Conservation (phyloP, 345 rosid species). For the Gossypium raimondii region DNA sequence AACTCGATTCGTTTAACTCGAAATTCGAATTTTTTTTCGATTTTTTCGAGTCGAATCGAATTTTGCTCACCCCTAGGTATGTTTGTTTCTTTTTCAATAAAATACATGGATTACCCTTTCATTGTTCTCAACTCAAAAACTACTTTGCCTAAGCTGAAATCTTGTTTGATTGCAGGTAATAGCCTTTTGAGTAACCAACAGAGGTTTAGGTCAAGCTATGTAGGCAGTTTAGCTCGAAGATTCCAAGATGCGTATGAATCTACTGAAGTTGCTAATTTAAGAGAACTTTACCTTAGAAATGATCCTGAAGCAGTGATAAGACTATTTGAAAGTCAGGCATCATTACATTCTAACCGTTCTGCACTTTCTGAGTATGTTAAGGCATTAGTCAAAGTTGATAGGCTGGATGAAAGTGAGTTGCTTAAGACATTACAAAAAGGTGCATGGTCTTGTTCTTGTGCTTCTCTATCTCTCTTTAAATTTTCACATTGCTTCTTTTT, state of each 20-base stretch:
- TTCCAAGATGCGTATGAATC: constrained; percentile 71
- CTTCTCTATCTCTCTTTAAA: not conserved
- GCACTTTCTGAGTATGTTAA: constrained; percentile 82
- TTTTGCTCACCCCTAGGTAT: too few relatives aligned
- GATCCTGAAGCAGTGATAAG: constrained; percentile 90
- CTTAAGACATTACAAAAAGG: constrained; percentile 84
- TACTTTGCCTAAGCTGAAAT: constrained; percentile 1
- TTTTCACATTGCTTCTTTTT: too few relatives aligned
- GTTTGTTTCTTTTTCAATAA: not conserved
- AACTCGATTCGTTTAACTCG: too few relatives aligned
- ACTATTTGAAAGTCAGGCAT: constrained; percentile 73
- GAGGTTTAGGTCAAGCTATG: constrained; percentile 67
- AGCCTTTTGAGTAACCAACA: constrained; percentile 25
- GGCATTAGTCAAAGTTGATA: constrained; percentile 84
- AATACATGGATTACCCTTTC: not conserved
- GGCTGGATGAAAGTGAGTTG: constrained; percentile 79
- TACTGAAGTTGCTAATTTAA: constrained; percentile 59
- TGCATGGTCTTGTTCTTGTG: constrained; percentile 21
- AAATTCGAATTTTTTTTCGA: too few relatives aligned
- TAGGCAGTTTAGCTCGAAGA: constrained; percentile 69
- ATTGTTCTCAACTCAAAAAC: not conserved
- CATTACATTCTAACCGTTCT: constrained; percentile 55
- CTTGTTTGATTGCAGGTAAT: constrained; percentile 30
- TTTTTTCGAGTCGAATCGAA: too few relatives aligned
- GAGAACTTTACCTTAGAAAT: constrained; percentile 69